Base-by-base conservation (phyloP, 2,329 filamentous ascomycete genomes). In the Trichoderma hamatum region DNA sequence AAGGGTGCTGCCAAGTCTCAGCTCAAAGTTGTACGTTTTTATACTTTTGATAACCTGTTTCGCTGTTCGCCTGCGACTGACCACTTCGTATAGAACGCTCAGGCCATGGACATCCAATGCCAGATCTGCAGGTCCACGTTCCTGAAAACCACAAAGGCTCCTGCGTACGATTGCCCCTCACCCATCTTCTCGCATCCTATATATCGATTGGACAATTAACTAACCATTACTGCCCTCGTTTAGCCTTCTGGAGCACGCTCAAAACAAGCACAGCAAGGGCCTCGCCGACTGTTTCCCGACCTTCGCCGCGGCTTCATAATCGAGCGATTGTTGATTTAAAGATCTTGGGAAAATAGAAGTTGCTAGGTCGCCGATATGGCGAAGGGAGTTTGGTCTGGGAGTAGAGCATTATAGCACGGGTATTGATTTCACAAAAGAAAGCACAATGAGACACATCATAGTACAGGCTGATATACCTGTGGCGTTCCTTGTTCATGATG, bases 61-160 rank as follows among this genome's bases (percentile, higher is more conserved):
- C 39, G 39, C 39, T 9, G 16, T 43, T 7, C 30, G 28, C 13
- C 21, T 19, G 21, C 19, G 14, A 34, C 43, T 65, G 26, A 58
- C 36, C 21, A 55, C n/a, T n/a, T 7, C 39, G 51, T 10, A 70
- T 73, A 92, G 90, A 94, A 94, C 82, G 84, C 86, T 74, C 84
- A 89, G 74, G 91, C 92, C 70, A 91, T 89, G 84, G 89, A 87
- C 76, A 92, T 94, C 80, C 90, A 92, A 80, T 94, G 92, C 85
- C 82, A 87, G 73, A 84, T 89, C 76, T 94, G 92, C 90, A 91
- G 89, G 81, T 87, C 90, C 74, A 92, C 90, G 34, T 94, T 94
- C 83, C 86, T 94, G 74, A 90, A 90, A 84, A 94, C 92, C 43
- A 90, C 90, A 71, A 90, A 90, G 77, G 88, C 86, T 71, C 90